Percentiles rank a stretch among this genome's conserved stretches.
Conservation (phyloP, 1,284 basidiomycete species). For the Moniliophthora roreri region DNA sequence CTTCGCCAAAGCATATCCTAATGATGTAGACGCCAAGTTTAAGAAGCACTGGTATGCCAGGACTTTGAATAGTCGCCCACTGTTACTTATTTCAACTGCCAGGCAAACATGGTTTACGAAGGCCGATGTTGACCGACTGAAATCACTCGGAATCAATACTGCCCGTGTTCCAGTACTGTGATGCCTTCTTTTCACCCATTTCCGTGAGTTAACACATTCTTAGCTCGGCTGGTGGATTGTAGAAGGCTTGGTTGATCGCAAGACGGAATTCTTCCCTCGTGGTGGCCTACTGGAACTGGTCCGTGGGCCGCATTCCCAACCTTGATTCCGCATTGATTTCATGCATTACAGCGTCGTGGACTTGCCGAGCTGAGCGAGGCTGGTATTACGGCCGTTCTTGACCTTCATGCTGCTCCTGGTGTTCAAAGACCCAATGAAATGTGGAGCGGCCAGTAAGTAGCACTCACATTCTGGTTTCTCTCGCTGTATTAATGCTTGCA, state of each 20-base stretch:
- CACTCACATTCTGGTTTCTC: neutral
- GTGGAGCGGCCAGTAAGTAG: conserved; percentile 63
- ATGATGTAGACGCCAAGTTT: conserved; percentile 59
- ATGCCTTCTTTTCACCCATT: neutral
- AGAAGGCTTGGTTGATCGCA: conserved; percentile 64
- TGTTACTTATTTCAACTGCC: conserved; percentile 7
- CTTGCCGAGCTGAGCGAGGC: conserved; percentile 56
- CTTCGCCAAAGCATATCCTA: conserved; percentile 57
- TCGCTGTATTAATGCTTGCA: neutral
- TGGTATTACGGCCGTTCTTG: conserved; percentile 66
- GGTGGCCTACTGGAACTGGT: conserved; percentile 70
- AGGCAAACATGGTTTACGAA: conserved; percentile 75
- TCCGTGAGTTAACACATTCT: neutral
- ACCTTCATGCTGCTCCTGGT: conserved; percentile 78
- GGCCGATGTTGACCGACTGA: conserved; percentile 53
- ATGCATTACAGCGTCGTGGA: conserved; percentile 51
- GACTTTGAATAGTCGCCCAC: conserved; percentile 7
- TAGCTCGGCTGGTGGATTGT: conserved; percentile 83
- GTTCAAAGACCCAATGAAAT: conserved; percentile 57
- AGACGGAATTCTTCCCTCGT: conserved; percentile 61
- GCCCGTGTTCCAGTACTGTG: conserved; percentile 65
- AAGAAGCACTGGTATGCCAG: conserved; percentile 66
- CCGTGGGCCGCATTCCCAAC: conserved; percentile 18
- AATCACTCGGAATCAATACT: conserved; percentile 62
- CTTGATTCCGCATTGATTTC: neutral